Conservation (phyloP, 805 yeast species). For the Kregervanrija fluxuum region DNA sequence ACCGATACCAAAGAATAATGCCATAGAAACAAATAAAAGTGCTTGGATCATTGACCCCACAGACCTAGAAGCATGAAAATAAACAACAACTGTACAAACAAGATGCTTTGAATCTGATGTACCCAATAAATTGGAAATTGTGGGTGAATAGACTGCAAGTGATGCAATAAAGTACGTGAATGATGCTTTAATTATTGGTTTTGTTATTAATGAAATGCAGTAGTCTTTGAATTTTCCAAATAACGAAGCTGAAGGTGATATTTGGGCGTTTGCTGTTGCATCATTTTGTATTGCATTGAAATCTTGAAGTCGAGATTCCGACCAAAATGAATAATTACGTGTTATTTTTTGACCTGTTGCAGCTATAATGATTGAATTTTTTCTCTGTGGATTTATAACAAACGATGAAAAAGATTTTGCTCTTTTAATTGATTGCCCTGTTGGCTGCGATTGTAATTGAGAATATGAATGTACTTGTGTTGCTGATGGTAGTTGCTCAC, state of each 20-base stretch:
- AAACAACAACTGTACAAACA: constrained; percentile 76
- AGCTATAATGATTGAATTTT: constrained; percentile 36
- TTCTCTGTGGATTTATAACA: constrained; percentile 13
- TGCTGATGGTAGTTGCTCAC: background rate
- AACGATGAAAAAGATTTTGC: constrained; percentile 14
- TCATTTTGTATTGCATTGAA: too few relatives aligned
- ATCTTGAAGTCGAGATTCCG: background rate
- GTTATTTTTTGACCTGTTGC: constrained; percentile 34
- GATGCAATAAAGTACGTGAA: constrained; percentile 72
- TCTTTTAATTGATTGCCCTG: background rate
- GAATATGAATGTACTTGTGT: background rate
- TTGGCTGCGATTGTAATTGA: background rate
- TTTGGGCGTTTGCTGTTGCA: too few relatives aligned
- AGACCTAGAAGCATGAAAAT: constrained; percentile 76
- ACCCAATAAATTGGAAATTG: constrained; percentile 48
- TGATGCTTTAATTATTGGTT: constrained; percentile 46
- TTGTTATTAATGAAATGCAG: constrained; percentile 2
- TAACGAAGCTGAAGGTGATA: too few relatives aligned
- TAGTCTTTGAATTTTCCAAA: too few relatives aligned
- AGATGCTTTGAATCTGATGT: constrained; percentile 69
- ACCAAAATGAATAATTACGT: constrained; percentile 25
- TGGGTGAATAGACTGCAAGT: constrained; percentile 54
- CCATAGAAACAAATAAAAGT: constrained; percentile 47
- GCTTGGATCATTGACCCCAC: constrained; percentile 79
- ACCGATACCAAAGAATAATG: constrained; percentile 38